These are phyloP conservation scores for Scleromitrula shiraiana DNA, from an alignment of 2,329 filamentous ascomycete genomes.

Conservation along the genomic window DNA sequence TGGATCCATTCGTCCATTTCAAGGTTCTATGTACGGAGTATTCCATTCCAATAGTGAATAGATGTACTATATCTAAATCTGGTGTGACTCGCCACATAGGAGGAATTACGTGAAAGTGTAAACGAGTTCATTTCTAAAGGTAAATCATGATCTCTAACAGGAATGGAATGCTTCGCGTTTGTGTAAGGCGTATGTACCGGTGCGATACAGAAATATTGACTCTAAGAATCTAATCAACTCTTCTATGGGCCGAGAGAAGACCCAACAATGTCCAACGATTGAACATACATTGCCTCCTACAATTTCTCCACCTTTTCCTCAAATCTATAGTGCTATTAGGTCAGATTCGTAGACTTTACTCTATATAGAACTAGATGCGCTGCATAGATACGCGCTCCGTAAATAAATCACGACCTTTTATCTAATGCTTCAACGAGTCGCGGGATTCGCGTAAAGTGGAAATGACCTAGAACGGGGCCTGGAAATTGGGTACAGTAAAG, in stretches of 20 bases:
- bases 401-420: conserved; percentile 1
- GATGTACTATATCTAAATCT: conserved; percentile 1
- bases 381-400: not conserved
- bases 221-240: too few relatives aligned
- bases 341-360: not conserved
- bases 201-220: too few relatives aligned
- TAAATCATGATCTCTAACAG: not conserved
- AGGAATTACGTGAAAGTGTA: not conserved
- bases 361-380: not conserved
- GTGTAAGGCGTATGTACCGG: not conserved
- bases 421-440: not conserved
- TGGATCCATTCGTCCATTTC: not conserved
- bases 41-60: too few relatives aligned
- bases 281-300: not conserved
- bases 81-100: not conserved
- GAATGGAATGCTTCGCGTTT: not conserved
- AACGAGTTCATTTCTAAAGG: not conserved
- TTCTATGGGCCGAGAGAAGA: too few relatives aligned
- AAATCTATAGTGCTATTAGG: not conserved
- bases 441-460: conserved; percentile 4
- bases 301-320: not conserved
- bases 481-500: not conserved
- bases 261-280: not conserved
- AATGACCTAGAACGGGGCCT: not conserved
- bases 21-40: too few relatives aligned